These are phyloP conservation scores for Neonectria punicea DNA, from an alignment of 2,329 filamentous ascomycete genomes.

Conservation along the genomic window DNA sequence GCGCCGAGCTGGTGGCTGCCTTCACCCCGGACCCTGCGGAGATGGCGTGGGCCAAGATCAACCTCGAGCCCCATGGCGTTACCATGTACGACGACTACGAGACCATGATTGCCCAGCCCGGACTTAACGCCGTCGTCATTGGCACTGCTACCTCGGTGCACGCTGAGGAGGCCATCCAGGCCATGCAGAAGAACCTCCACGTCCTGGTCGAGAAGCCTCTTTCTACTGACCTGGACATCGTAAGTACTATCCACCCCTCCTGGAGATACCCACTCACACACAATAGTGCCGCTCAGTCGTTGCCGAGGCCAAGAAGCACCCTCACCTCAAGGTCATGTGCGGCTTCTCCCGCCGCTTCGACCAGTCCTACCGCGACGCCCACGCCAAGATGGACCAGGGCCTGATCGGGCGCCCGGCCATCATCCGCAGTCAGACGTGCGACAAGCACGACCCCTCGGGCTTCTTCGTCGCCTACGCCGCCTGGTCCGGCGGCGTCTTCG, in stretches of 20 bases:
- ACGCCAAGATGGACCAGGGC: conserved; percentile 60
- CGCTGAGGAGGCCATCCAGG: conserved; percentile 66
- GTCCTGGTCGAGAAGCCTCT: conserved; percentile 70
- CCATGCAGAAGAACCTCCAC: conserved; percentile 64
- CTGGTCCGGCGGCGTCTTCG: conserved; percentile 73
- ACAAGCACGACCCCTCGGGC: conserved; percentile 71
- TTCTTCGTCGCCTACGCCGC: conserved; percentile 75
- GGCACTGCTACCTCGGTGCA: conserved; percentile 62
- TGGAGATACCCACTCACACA: conserved; percentile 57
- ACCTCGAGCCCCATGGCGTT: conserved; percentile 57
- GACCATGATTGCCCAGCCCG: conserved; percentile 55
- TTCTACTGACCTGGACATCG: conserved; percentile 56
- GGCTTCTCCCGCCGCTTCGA: conserved; percentile 59
- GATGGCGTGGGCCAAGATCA: conserved; percentile 55
- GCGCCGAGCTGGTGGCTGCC: conserved; percentile 60
- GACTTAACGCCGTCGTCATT: conserved; percentile 54
- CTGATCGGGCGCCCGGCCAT: conserved; percentile 68
- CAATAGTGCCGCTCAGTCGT: conserved; percentile 41
- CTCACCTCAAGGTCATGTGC: conserved; percentile 69
- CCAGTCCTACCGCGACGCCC: conserved; percentile 69
- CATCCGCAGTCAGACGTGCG: conserved; percentile 73
- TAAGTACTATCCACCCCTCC: too few relatives aligned
- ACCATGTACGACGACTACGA: conserved; percentile 57
- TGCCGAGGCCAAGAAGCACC: conserved; percentile 40
- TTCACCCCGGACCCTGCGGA: conserved; percentile 57